Conservation (phyloP, 495 filamentous ascomycete genomes). For the Podospora didyma region DNA sequence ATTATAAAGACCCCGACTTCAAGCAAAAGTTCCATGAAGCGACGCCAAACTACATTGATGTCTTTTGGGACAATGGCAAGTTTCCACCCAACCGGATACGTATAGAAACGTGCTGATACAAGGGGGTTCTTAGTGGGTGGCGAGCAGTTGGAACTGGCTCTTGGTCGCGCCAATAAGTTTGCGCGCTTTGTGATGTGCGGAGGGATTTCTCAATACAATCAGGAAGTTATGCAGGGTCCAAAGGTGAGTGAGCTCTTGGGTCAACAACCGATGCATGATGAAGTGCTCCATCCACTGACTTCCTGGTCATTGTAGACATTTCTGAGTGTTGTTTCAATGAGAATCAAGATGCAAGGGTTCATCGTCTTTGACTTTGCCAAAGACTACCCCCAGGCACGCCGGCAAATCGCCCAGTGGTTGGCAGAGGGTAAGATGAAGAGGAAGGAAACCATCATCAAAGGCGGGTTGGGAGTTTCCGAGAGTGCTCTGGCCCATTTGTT, state of each 20-base stretch:
- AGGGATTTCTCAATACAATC: slow-evolving; percentile 33
- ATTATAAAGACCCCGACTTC: slow-evolving; percentile 62
- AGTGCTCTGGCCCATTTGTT: slow-evolving; percentile 48
- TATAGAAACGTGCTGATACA: background rate
- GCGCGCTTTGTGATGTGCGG: slow-evolving; percentile 47
- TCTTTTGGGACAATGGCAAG: slow-evolving; percentile 63
- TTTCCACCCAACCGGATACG: background rate
- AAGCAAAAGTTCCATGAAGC: slow-evolving; percentile 51
- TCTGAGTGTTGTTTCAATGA: too few species aligned
- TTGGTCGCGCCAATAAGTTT: slow-evolving; percentile 50
- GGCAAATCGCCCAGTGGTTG: slow-evolving; percentile 49
- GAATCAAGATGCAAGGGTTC: slow-evolving; percentile 54
- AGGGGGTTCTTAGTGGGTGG: slow-evolving; percentile 46
- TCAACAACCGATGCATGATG: too few species aligned
- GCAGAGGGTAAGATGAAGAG: slow-evolving; percentile 52
- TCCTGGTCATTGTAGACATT: too few species aligned
- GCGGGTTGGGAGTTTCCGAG: slow-evolving; percentile 49
- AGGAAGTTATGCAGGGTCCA: slow-evolving; percentile 20
- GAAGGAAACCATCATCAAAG: slow-evolving; percentile 54
- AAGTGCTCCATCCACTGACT: too few species aligned
- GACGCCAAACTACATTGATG: slow-evolving; percentile 59
- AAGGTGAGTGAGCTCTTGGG: slow-evolving; percentile 12
- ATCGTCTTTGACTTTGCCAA: slow-evolving; percentile 52
- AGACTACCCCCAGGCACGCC: slow-evolving; percentile 35
- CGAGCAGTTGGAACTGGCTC: slow-evolving; percentile 58